Evolutionary conservation across 371 early-diverging fungal species (phyloP), one percentile per base, ranked within the genome.

Genomic region (Batkoa obscura): DNA sequence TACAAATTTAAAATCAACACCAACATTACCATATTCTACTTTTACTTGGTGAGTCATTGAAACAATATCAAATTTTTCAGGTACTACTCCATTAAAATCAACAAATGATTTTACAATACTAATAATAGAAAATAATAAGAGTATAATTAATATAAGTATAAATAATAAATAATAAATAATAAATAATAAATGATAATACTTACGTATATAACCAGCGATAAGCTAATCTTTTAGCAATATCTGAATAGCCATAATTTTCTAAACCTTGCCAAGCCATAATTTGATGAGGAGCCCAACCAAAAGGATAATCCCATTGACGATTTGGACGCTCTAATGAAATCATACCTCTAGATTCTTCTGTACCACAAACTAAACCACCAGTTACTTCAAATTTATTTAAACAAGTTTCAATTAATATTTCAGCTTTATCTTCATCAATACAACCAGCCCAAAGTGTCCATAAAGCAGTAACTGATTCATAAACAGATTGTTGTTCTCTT

Each of bases 241-340:
- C 80, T 46, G 59, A 60, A 64, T 76, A 86, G 4, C 88, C 90
- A 67, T 94, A 96, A 57, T 77, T 76, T 58, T 77, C 78, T 53
- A 94, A 72, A 1, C 87, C 94, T 58, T 77, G 71, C 97, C 97
- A 96, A 0, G 93, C 86, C 63, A 96, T 71, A 47, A 96, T 94
- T 66, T 96, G 97, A 68, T 94, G 95, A 46, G 97, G 97, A 32
- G 94, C 94, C 97, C 97, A 94, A 9, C 97, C 91, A 60, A 79
- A 91, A 0, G 88, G 90, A 60, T 81, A 90, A 62, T 95, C 96
- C 95, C 95, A 94, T 62, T 96, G 97, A 41, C 95, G 81, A 59
- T 88, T 88, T 33, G 95, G 95, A 23, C 97, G 72, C 58, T 81
- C 81, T 32, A 87, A 63, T 1, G 79, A 67, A 50, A 83, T 79